phyloP scores from a whole-genome alignment of 345 rosid genomes.

The Brassica juncea region DNA sequence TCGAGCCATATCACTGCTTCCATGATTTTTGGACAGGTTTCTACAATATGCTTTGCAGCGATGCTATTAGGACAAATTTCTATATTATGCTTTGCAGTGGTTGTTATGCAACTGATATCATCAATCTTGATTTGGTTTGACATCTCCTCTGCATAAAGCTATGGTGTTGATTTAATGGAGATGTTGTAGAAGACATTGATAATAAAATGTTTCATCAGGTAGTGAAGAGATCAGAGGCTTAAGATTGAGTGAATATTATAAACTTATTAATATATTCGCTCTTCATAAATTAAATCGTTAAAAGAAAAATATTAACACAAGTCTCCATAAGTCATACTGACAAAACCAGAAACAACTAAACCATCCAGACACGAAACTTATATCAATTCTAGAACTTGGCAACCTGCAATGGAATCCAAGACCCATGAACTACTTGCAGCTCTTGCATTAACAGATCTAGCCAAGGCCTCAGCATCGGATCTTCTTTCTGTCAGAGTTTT shows the following conservation, averaged over 20 bases:
- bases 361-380: background rate
- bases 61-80: too few species aligned
- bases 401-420: slow-evolving; percentile 73
- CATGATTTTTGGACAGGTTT: too few species aligned
- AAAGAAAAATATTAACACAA: background rate
- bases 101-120: too few species aligned
- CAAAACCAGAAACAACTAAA: background rate
- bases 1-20: too few species aligned
- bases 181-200: too few species aligned
- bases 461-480: slow-evolving; percentile 64
- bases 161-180: too few species aligned
- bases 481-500: slow-evolving; percentile 48
- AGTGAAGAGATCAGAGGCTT: background rate
- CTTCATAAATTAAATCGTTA: background rate
- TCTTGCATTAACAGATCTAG: slow-evolving; percentile 61
- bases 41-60: too few species aligned
- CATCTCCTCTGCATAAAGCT: too few species aligned
- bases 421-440: slow-evolving; percentile 81
- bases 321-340: background rate
- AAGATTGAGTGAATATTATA: background rate
- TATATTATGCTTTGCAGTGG: too few species aligned
- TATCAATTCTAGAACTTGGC: slow-evolving; percentile 35
- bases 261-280: background rate
- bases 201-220: too few species aligned
- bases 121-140: too few species aligned